Evolutionary conservation across 768 basidiomycete genomes (phyloP).

Genomic region (Fomitopsis serialis): DNA sequence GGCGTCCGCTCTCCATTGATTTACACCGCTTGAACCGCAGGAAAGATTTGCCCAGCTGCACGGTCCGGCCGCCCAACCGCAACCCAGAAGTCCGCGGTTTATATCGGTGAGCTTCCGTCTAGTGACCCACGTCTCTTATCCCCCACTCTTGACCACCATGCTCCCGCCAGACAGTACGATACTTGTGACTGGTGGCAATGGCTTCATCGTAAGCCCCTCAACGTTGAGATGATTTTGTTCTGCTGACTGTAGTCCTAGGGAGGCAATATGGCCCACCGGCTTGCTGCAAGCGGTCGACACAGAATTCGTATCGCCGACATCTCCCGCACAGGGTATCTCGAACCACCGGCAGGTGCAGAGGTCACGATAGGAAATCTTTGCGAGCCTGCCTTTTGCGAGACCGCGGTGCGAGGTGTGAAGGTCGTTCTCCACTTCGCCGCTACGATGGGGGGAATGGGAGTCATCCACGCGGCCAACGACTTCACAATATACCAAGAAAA

Average conservation of each 20-base stretch:
- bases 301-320: conserved; percentile 42
- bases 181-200: conserved; percentile 16
- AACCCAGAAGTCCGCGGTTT: too few relatives aligned
- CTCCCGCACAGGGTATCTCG: conserved; percentile 12
- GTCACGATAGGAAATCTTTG: conserved; percentile 40
- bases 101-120: too few relatives aligned
- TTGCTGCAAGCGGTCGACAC: conserved; percentile 24
- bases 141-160: not conserved
- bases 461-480: conserved; percentile 48
- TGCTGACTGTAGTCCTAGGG: conserved; percentile 32
- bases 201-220: conserved; percentile 12
- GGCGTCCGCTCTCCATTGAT: too few relatives aligned
- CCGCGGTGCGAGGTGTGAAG: conserved; percentile 33
- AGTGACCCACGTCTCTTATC: not conserved
- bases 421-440: conserved; percentile 55
- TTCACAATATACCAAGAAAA: conserved; percentile 44
- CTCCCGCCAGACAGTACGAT: not conserved
- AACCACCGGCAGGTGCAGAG: conserved; percentile 23
- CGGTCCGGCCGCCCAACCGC: not conserved
- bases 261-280: conserved; percentile 40
- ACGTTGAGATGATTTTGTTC: not conserved
- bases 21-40: too few relatives aligned
- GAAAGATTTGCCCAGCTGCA: not conserved
- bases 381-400: conserved; percentile 33
- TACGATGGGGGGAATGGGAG: conserved; percentile 63